These are phyloP conservation scores for Aspergillus nidulans DNA, from an alignment of 495 filamentous ascomycete species.

Conservation along the genomic window DNA sequence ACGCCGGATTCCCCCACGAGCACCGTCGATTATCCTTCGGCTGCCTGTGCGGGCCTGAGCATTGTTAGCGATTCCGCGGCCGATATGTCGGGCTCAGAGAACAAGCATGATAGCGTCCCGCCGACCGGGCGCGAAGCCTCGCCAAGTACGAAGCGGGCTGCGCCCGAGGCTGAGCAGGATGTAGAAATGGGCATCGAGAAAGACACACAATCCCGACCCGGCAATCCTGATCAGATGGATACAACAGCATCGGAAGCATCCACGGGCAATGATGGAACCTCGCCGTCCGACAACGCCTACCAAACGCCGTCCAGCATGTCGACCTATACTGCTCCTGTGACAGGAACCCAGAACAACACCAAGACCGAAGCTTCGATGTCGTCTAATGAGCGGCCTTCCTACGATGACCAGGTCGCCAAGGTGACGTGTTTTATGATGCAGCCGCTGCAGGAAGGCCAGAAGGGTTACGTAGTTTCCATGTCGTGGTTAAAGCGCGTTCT, in stretches of 20 bases:
- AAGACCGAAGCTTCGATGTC: constrained; percentile 12
- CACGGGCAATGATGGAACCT: constrained; percentile 15
- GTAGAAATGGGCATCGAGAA: constrained; percentile 27
- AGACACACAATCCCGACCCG: constrained; percentile 21
- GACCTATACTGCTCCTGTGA: constrained; percentile 22
- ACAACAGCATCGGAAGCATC: constrained; percentile 22
- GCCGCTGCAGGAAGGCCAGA: constrained; percentile 60
- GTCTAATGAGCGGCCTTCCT: constrained; percentile 42
- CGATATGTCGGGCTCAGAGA: constrained; percentile 45
- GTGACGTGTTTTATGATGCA: constrained; percentile 54
- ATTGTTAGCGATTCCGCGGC: constrained; percentile 58
- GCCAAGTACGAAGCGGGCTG: constrained; percentile 49
- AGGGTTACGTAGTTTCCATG: constrained; percentile 73
- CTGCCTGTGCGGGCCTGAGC: constrained; percentile 67
- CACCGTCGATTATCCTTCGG: constrained; percentile 62
- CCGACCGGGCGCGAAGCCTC: constrained; percentile 33
- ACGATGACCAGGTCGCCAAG: constrained; percentile 72
- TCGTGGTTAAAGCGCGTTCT: constrained; percentile 75
- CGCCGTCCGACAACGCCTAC: constrained; percentile 24
- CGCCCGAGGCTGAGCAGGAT: constrained; percentile 44
- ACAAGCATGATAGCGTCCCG: constrained; percentile 21
- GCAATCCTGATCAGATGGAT: constrained; percentile 21
- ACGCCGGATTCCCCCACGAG: constrained; percentile 51
- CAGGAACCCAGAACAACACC: constrained; percentile 13
- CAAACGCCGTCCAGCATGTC: constrained; percentile 30